Percentiles rank a stretch among this genome's conserved stretches.
phyloP scores from a whole-genome alignment of 73 alveolate genomes.

The Paramecium bursaria region DNA sequence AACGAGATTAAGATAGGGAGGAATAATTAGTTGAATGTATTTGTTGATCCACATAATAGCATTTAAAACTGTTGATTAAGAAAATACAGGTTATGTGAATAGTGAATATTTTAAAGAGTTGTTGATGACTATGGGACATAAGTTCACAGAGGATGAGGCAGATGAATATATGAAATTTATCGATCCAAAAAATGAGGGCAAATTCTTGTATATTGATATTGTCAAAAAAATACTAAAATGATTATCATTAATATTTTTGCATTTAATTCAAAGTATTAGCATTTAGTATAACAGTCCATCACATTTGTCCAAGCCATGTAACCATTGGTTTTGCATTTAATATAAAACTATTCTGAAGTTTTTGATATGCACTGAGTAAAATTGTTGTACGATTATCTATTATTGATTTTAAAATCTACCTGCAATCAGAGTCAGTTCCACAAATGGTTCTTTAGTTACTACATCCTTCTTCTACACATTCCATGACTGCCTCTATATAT shows the following conservation, averaged over 20 bases:
- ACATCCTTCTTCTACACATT: constrained; percentile 34
- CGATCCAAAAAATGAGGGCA: constrained; percentile 61
- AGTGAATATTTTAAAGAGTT: constrained; percentile 46
- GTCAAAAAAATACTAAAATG: constrained; percentile 60
- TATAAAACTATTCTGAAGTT: background rate
- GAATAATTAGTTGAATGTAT: constrained; percentile 42
- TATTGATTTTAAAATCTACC: background rate
- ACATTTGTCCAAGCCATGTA: constrained; percentile 51
- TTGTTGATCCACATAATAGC: background rate
- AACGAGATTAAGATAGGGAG: constrained; percentile 55
- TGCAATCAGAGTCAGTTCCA: constrained; percentile 51
- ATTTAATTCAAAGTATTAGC: constrained; percentile 26
- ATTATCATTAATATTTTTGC: background rate
- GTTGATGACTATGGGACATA: constrained; percentile 54
- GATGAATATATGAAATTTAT: constrained; percentile 63
- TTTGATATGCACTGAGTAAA: constrained; percentile 25
- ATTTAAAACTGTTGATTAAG: constrained; percentile 45
- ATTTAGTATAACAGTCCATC: constrained; percentile 55
- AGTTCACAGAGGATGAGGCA: constrained; percentile 59
- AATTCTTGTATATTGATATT: constrained; percentile 53
- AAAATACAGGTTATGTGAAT: constrained; percentile 38
- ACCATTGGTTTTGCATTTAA: constrained; percentile 45
- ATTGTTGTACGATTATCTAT: constrained; percentile 37
- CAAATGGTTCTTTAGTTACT: constrained; percentile 15
- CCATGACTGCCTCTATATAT: constrained; percentile 54